These are phyloP conservation scores for Fraxinus excelsior DNA, from an alignment of 257 asterid genomes.

Conservation along the genomic window DNA sequence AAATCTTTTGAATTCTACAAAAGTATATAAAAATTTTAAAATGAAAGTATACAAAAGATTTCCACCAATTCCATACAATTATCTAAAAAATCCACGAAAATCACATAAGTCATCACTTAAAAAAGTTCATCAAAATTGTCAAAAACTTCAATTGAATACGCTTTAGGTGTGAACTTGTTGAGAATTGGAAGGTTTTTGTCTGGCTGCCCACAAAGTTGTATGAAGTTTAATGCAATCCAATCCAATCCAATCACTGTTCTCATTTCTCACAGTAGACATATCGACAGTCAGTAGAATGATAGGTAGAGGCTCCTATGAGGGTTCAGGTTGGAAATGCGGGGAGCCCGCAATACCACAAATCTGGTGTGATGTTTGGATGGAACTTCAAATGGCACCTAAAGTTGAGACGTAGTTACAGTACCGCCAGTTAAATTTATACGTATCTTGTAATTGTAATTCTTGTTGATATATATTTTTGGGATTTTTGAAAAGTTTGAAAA, in stretches of 20 bases:
- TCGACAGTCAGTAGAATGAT: not conserved
- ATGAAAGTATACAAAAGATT: too few species aligned
- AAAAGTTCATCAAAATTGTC: too few species aligned
- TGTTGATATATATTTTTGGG: too few species aligned
- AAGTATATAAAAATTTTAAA: too few species aligned
- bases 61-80: too few species aligned
- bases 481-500: too few species aligned
- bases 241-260: not conserved
- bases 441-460: not conserved
- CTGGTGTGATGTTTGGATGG: not conserved
- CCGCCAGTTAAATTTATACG: slow-evolving; percentile 16
- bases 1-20: too few species aligned
- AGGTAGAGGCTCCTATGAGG: slow-evolving; percentile 14
- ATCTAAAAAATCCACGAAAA: too few species aligned
- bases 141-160: too few species aligned
- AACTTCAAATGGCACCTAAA: not conserved
- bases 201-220: slow-evolving; percentile 15
- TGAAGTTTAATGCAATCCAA: slow-evolving; percentile 29
- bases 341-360: not conserved
- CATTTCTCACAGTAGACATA: not conserved
- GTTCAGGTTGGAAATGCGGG: slow-evolving; percentile 23
- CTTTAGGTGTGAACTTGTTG: too few species aligned
- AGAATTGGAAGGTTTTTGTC: not conserved
- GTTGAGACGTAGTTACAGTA: slow-evolving; percentile 21
- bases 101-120: too few species aligned